phyloP scores from a whole-genome alignment of 768 basidiomycete species.

The Amanita rimosa region DNA sequence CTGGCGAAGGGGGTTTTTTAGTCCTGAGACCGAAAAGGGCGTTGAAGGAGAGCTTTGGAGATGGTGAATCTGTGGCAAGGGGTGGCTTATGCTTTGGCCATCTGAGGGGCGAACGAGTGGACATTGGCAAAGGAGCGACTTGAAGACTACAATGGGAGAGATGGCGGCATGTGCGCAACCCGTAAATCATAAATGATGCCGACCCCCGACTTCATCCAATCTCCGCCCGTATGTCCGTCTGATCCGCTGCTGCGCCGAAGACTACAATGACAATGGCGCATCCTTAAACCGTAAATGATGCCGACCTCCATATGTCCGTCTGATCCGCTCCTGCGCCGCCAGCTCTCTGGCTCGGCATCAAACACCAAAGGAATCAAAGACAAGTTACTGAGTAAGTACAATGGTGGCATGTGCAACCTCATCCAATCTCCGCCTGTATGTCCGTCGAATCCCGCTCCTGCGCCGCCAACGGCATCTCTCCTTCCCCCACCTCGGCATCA shows the following conservation, averaged over 20 bases:
- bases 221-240: slow-evolving; percentile 65
- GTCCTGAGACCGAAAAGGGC: slow-evolving; percentile 53
- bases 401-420: too few relatives aligned
- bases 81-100: slow-evolving; percentile 27
- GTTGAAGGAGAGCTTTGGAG: slow-evolving; percentile 27
- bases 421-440: too few relatives aligned
- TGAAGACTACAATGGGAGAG: neutral
- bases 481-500: too few relatives aligned
- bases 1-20: slow-evolving; percentile 43
- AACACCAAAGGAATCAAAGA: slow-evolving; percentile 32
- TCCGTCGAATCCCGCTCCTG: too few relatives aligned
- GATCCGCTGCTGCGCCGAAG: slow-evolving; percentile 33
- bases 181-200: neutral
- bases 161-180: neutral
- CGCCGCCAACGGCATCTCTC: too few relatives aligned
- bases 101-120: slow-evolving; percentile 26
- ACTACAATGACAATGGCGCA: too few relatives aligned
- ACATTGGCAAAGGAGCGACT: slow-evolving; percentile 16
- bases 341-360: slow-evolving; percentile 32
- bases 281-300: too few relatives aligned
- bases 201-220: slow-evolving; percentile 27
- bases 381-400: too few relatives aligned
- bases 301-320: slow-evolving; percentile 48
- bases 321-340: slow-evolving; percentile 38
- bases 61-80: slow-evolving; percentile 10